phyloP scores from a whole-genome alignment of 768 basidiomycete species.

The Boletus patriciae region DNA sequence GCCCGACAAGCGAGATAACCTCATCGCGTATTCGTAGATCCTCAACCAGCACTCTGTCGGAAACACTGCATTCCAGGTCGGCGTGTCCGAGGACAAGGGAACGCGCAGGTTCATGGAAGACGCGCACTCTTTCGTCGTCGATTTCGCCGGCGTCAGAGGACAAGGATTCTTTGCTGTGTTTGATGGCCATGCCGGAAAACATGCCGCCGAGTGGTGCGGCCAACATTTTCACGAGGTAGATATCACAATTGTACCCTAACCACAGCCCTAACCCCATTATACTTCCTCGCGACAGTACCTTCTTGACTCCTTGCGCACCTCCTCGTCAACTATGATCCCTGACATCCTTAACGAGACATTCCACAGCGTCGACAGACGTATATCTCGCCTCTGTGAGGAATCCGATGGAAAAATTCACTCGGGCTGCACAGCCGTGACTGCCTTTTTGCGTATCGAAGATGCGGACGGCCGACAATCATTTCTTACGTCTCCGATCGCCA shows the following conservation, averaged over 20 bases:
- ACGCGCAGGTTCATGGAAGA: constrained; percentile 96
- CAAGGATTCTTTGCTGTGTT: constrained; percentile 99
- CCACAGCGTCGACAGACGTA: constrained; percentile 81
- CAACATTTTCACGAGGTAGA: constrained; percentile 88
- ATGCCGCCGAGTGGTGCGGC: constrained; percentile 99
- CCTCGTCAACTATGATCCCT: constrained; percentile 63
- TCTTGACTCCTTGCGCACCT: constrained; percentile 64
- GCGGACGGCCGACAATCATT: constrained; percentile 71
- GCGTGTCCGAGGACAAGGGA: constrained; percentile 83
- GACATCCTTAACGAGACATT: constrained; percentile 93
- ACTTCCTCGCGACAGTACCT: constrained; percentile 47
- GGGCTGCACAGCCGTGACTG: constrained; percentile 95
- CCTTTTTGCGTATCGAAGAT: constrained; percentile 92
- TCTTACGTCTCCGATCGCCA: constrained; percentile 36
- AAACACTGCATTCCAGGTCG: constrained; percentile 61
- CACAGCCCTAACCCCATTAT: constrained; percentile 9
- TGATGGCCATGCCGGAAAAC: constrained; percentile 97
- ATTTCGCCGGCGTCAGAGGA: constrained; percentile 86
- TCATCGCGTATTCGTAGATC: constrained; percentile 20
- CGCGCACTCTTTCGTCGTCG: constrained; percentile 92
- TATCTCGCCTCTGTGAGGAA: constrained; percentile 83
- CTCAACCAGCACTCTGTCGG: constrained; percentile 65
- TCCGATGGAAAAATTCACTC: constrained; percentile 92
- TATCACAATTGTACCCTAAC: neutral
- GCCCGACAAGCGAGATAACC: neutral